A percentile compares a stretch with the other conserved stretches of the same genome.
Conservation (phyloP, 805 yeast species). For the Sungouiella blattae region DNA sequence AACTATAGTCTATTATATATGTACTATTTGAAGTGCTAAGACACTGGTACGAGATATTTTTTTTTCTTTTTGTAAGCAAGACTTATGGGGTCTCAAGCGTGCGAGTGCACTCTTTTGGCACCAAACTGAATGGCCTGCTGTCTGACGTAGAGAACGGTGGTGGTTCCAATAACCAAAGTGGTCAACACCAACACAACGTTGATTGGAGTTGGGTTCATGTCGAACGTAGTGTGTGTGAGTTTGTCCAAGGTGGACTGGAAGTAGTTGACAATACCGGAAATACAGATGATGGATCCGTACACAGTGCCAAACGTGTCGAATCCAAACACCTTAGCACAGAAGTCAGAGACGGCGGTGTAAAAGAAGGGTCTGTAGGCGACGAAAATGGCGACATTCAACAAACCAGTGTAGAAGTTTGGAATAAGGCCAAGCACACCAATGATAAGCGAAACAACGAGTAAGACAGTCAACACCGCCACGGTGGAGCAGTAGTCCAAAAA, state of each 20-base stretch:
- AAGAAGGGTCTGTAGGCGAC: slow-evolving; percentile 56
- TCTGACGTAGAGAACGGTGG: slow-evolving; percentile 38
- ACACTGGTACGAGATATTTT: too few relatives aligned
- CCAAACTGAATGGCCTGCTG: slow-evolving; percentile 8
- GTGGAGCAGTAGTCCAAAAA: slow-evolving; percentile 49
- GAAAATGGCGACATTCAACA: slow-evolving; percentile 44
- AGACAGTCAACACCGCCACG: slow-evolving; percentile 37
- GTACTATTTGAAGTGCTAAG: too few relatives aligned
- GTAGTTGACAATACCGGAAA: slow-evolving; percentile 50
- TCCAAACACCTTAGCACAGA: slow-evolving; percentile 62
- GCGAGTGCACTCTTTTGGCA: slow-evolving; percentile 4
- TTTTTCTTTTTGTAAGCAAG: too few relatives aligned
- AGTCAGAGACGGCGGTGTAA: slow-evolving; percentile 55
- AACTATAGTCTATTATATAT: too few relatives aligned
- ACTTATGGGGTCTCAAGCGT: background rate
- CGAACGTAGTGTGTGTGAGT: slow-evolving; percentile 47
- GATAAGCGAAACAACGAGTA: slow-evolving; percentile 38
- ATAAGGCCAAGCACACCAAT: slow-evolving; percentile 50
- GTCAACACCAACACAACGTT: slow-evolving; percentile 36
- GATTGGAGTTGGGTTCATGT: slow-evolving; percentile 55
- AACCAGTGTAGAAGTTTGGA: slow-evolving; percentile 38
- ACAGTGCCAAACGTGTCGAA: slow-evolving; percentile 59
- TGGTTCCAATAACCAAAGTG: slow-evolving; percentile 43
- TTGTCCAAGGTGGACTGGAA: slow-evolving; percentile 46
- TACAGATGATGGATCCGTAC: slow-evolving; percentile 53